A percentile compares a stretch with the other conserved stretches of the same genome.
phyloP scores from a whole-genome alignment of 139 green algal species.

The Penium margaritaceum region DNA sequence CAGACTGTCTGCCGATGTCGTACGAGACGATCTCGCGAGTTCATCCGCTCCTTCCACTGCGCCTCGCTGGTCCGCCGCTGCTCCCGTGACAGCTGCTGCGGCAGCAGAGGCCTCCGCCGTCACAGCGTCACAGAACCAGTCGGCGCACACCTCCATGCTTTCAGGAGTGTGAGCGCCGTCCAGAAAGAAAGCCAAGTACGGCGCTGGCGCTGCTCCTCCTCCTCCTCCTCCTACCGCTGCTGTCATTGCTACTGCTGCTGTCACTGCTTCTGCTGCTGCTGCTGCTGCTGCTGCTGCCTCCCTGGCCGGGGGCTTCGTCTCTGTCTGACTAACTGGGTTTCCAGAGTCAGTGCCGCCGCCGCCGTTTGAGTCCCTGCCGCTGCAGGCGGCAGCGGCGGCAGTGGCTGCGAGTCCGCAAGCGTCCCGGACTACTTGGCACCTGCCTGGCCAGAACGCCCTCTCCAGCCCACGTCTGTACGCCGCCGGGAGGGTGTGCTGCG shows the following conservation, averaged over 20 bases:
- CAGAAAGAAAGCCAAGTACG: conserved; percentile 75
- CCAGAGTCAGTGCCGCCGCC: background rate
- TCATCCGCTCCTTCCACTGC: too few relatives aligned
- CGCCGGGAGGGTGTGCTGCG: conserved; percentile 34
- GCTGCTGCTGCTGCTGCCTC: background rate
- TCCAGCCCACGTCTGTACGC: background rate
- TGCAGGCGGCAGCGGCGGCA: background rate
- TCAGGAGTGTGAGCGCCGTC: conserved; percentile 93
- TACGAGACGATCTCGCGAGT: too few relatives aligned
- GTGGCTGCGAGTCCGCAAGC: background rate
- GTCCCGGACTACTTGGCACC: conserved; percentile 15
- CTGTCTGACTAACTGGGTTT: too few relatives aligned
- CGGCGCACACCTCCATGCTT: conserved; percentile 75
- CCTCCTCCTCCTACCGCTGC: background rate
- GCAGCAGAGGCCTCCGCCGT: too few relatives aligned
- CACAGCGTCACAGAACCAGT: conserved; percentile 77
- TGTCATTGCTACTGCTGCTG: background rate
- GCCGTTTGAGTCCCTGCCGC: background rate
- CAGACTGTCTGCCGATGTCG: too few relatives aligned
- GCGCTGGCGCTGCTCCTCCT: background rate
- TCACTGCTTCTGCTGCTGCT: background rate
- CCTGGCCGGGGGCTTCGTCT: too few relatives aligned
- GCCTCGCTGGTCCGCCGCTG: too few relatives aligned
- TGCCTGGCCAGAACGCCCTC: conserved; percentile 10
- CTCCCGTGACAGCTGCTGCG: too few relatives aligned